Evolutionary conservation across 345 rosid species (phyloP), one percentile per base, ranked within the genome.

Genomic region (Reutealis trisperma): DNA sequence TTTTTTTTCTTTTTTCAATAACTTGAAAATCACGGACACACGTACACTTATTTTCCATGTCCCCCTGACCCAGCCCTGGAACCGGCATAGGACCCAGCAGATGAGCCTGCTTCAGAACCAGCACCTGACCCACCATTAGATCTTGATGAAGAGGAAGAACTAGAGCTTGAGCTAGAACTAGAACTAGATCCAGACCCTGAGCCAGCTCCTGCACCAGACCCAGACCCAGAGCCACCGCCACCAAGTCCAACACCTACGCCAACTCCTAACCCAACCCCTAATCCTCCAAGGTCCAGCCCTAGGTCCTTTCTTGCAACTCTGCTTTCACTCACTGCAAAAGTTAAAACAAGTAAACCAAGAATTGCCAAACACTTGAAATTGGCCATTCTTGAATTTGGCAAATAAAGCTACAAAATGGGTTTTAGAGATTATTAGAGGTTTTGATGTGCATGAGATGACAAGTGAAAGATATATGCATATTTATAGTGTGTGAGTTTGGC

Each of bases 241-340:
- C 84, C 85, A 21, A 91, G 71, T 49, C 94, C 98, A 69, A 91
- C 57, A 25, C 98, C 93, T 12, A 84, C 0, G 6, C 92, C 94
- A 27, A 85, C 79, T n/a, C 97, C 97, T 58, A 84, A 0, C 66
- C 98, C 97, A 62, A 88, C 75, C 14, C 98, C 94, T 44, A 89
- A 52, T 21, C 98, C 98, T 2, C 94, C 97, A 27, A 90, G 90
- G 87, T 93, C 92, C 60, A 91, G 1, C 7, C 93, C 97, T 34
- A 93, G 83, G 82, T 93, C 93, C 79, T 93, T 87, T 62, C 97
- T 88, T 22, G 91, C 92, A 37, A 82, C 82, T 13, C 94, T 89
- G 86, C 90, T 78, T 74, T 87, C 91, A 64, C 85, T 80, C 68
- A 84, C 80, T 57, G 68, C 81, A 6, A 77, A 70, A 13, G 80